A percentile compares a stretch with the other conserved stretches of the same genome.
Conservation (phyloP, 2,329 filamentous ascomycete genomes). For the Colletotrichum karsti region DNA sequence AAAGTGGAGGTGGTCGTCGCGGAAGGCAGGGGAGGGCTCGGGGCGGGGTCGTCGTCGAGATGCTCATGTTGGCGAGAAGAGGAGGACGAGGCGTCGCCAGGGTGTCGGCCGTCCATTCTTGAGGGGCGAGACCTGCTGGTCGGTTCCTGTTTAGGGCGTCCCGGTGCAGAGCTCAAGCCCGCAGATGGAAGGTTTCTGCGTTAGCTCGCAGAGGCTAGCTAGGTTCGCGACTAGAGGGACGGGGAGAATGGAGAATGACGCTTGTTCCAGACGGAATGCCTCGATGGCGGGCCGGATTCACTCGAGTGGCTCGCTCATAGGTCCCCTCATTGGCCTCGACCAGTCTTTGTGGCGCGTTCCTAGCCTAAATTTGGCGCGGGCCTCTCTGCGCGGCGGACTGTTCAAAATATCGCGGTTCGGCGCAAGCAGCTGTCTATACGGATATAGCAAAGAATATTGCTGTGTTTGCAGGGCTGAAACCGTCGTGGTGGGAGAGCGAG, state of each 20-base stretch:
- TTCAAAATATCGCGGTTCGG: background rate
- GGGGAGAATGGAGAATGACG: constrained; percentile 4
- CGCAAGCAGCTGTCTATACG: constrained; percentile 14
- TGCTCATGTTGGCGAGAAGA: constrained; percentile 18
- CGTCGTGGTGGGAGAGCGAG: background rate
- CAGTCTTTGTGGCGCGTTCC: constrained; percentile 16
- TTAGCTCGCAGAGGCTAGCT: constrained; percentile 11
- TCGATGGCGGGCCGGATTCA: constrained; percentile 25
- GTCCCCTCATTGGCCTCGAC: constrained; percentile 17
- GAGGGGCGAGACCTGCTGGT: constrained; percentile 3
- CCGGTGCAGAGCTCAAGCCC: constrained; percentile 1
- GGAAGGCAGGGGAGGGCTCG: background rate
- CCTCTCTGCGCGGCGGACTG: background rate
- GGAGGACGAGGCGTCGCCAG: constrained; percentile 17
- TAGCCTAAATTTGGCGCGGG: constrained; percentile 15
- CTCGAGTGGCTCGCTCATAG: constrained; percentile 15
- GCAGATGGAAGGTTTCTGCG: constrained; percentile 8
- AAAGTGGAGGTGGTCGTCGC: background rate
- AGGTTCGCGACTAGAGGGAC: constrained; percentile 4
- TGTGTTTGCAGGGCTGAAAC: constrained; percentile 18
- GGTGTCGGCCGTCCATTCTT: constrained; percentile 16
- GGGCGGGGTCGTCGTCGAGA: constrained; percentile 9
- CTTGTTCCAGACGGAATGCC: constrained; percentile 18
- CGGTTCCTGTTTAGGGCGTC: constrained; percentile 20
- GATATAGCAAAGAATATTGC: background rate